Percentiles rank a stretch among this genome's conserved stretches.
Evolutionary conservation across 73 alveolate genomes (phyloP).

Genomic region (Stentor roeselii): DNA sequence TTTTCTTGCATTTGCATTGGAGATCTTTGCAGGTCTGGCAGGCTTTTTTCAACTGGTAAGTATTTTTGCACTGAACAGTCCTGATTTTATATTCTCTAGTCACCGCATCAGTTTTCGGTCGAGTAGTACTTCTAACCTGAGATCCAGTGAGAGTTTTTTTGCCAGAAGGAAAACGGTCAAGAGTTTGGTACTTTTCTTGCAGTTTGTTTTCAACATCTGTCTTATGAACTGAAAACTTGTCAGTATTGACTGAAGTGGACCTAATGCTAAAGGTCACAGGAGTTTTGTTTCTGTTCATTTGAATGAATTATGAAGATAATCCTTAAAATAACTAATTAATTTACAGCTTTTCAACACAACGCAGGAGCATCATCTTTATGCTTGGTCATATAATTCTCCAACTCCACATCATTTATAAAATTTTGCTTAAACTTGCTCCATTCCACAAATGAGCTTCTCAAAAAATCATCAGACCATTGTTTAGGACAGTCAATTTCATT

Average conservation of each 20-base stretch:
- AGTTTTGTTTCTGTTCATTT: too few species aligned
- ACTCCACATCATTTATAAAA: neutral
- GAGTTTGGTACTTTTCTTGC: too few species aligned
- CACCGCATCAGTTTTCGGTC: neutral
- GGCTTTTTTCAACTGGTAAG: neutral
- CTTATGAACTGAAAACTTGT: too few species aligned
- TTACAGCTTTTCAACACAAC: too few species aligned
- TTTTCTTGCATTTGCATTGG: neutral
- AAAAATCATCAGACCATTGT: slow-evolving; percentile 14
- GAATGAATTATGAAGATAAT: too few species aligned
- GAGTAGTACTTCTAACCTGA: neutral
- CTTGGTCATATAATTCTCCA: neutral
- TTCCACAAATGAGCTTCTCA: neutral
- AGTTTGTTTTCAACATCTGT: too few species aligned
- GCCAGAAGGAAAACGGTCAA: too few species aligned
- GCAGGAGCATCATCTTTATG: too few species aligned
- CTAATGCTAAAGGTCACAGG: too few species aligned
- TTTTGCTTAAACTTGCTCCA: neutral
- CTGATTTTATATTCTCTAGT: neutral
- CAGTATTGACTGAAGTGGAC: too few species aligned
- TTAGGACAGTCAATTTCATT: slow-evolving; percentile 30
- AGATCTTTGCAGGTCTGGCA: neutral
- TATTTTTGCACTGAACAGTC: neutral
- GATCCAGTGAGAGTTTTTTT: too few species aligned
- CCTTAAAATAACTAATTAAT: too few species aligned